These are phyloP conservation scores for Suillus plorans DNA, from an alignment of 768 basidiomycete genomes.

Conservation along the genomic window DNA sequence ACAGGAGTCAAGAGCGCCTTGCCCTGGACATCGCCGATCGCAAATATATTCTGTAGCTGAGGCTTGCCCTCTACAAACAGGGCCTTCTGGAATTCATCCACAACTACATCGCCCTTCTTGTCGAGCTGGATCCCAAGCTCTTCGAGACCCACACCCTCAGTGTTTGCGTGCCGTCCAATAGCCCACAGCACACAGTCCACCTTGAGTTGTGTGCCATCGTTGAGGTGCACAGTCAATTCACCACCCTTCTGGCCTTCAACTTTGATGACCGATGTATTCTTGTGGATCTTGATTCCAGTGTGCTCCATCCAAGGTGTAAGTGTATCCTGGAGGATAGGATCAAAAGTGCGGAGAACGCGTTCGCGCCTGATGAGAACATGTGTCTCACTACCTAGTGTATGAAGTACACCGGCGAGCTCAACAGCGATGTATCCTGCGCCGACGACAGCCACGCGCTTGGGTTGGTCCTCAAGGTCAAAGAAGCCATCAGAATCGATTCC, in stretches of 20 bases:
- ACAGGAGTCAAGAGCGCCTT: constrained; percentile 95
- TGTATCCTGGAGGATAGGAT: constrained; percentile 79
- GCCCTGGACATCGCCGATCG: constrained; percentile 92
- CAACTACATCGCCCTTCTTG: constrained; percentile 79
- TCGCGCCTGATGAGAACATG: constrained; percentile 91
- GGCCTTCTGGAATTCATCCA: constrained; percentile 91
- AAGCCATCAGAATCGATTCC: constrained; percentile 96
- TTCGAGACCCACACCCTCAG: constrained; percentile 75
- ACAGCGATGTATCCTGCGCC: constrained; percentile 99
- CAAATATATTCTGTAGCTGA: constrained; percentile 43
- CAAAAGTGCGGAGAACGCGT: constrained; percentile 90
- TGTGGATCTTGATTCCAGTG: constrained; percentile 89
- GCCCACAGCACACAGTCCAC: constrained; percentile 93
- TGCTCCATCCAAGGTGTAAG: constrained; percentile 93
- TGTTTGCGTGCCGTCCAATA: constrained; percentile 85
- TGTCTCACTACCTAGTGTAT: constrained; percentile 88
- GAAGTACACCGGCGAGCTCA: constrained; percentile 93
- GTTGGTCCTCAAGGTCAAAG: constrained; percentile 88
- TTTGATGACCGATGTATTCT: constrained; percentile 66
- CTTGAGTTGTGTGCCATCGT: constrained; percentile 74
- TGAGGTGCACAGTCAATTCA: constrained; percentile 71
- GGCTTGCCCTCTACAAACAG: constrained; percentile 45
- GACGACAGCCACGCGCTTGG: constrained; percentile 89
- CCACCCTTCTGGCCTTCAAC: constrained; percentile 76
- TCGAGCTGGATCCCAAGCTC: constrained; percentile 73